Evolutionary conservation across 805 yeast genomes (phyloP), one percentile per base, ranked within the genome.

Genomic region (Clavispora fructus): DNA sequence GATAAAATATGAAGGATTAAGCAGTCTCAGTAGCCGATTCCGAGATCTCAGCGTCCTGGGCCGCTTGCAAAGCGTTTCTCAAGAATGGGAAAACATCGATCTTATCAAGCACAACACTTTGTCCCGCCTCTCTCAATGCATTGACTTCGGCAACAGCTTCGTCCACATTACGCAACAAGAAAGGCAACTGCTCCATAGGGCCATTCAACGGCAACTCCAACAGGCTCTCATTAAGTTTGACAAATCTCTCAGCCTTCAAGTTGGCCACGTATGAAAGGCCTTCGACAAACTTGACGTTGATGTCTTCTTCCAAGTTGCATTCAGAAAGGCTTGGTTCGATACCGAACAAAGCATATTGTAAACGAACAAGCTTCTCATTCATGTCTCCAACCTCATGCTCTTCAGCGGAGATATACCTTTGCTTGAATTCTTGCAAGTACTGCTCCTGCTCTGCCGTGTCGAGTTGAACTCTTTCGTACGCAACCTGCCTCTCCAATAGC

Each of bases 331-430:
- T 80, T 27, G 87, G 88, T 49, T 82, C 80, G 46, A 90, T 85
- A n/a, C 97, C 97, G 60, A 82, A 91, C 27, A 89, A 63, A 0
- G 95, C 91, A 55, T 74, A 80, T 63, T 87, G 95, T 56, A 90
- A 75, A 61, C 98, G 81, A 47, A 80, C 82, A 47, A 91, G 71
- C 58, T 81, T 81, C 45, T 82, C 89, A 59, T 80, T 81, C 64
- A 79, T 77, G 49, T 78, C 85, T 16, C 44, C 41, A 64, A 72
- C 62, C 77, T 87, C 62, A 69, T 83, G 46, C 32, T 69, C 73
- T 30, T 80, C 78, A 7, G 69, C 66, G n/a, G 57, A 69, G 32
- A 88, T 62, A 64, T 86, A 90, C 45, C 73, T 67, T 30, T 69
- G 58, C 51, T 73, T 73, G 65, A 89, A 88, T 32, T 79, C 82